Evolutionary conservation across 306 rosid species (phyloP), one percentile per base, ranked within the genome.

Genomic region (peach (Prunus persica)): DNA sequence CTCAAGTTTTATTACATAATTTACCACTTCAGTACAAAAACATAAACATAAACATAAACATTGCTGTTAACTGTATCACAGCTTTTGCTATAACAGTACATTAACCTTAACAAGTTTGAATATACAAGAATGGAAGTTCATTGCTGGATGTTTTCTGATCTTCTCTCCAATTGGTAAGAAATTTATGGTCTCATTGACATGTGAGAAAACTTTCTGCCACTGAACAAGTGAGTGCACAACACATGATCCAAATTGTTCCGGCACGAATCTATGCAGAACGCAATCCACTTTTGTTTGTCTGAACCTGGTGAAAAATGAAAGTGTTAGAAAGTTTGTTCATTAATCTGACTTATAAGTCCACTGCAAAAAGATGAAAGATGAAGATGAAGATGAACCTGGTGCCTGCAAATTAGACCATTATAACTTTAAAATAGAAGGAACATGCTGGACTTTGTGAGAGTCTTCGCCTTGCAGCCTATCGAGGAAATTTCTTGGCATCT

Each of bases 361-460:
- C 56, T 13, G 56, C 56, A 51, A 16, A 51, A 51, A 14, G 19
- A 51, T 51, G 20, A 51, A 51, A 51, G 56, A 51, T 51, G 20
- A 20, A 58, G 65, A 58, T 58, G 65, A 58, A 60, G 32, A 60
- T 12, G 19, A 60, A 60, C 34, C 65, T 61, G 65, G 65, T 61
- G 38, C 34, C 9, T 12, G 65, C 34, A 61, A 13, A 61, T 11
- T 13, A 60, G 38, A 16, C 11, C 18, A 27, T 61, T 13, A 27
- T 2, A 19, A 25, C 38, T 27, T 71, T 54, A 32, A n/a, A 65
- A 71, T 71, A 54, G 75, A 71, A 3, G 64, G 65, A 32, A 54
- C 75, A 30, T 71, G 75, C 64, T 71, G 64, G 64, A 54, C 64
- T 71, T 71, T 71, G 75, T 32, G 41, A 54, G 19, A 13, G 45